A percentile compares a stretch with the other conserved stretches of the same genome.
phyloP scores from a whole-genome alignment of 2,329 filamentous ascomycete genomes.

The Gyromitra esculenta region DNA sequence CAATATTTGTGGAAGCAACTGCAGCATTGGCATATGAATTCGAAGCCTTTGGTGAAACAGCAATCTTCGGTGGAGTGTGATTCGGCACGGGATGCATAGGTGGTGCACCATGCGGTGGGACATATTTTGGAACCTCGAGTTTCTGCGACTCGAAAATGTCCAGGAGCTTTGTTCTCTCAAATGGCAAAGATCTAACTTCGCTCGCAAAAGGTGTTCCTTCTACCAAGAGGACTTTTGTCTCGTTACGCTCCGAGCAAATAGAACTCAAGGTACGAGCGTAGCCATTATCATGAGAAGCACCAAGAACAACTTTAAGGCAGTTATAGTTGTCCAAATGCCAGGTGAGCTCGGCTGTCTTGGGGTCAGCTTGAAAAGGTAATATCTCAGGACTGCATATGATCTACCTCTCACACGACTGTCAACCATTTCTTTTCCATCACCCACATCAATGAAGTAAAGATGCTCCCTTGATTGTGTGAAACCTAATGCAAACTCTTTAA shows the following conservation, averaged over 20 bases:
- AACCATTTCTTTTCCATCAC: slow-evolving; percentile 68
- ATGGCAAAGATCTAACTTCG: slow-evolving; percentile 48
- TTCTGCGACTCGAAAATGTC: slow-evolving; percentile 52
- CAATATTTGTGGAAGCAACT: slow-evolving; percentile 13
- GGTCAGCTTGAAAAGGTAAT: slow-evolving; percentile 19
- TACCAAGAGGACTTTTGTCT: slow-evolving; percentile 47
- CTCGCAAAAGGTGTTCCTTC: slow-evolving; percentile 53
- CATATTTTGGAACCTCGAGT: slow-evolving; percentile 38
- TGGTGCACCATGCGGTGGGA: slow-evolving; percentile 10
- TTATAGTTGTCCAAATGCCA: slow-evolving; percentile 68
- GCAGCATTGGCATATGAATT: slow-evolving; percentile 42
- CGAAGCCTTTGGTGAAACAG: slow-evolving; percentile 17
- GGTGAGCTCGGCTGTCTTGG: slow-evolving; percentile 55
- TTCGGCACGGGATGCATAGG: background rate
- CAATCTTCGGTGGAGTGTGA: background rate
- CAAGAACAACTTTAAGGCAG: slow-evolving; percentile 71
- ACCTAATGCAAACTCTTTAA: slow-evolving; percentile 69
- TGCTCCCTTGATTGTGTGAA: slow-evolving; percentile 69
- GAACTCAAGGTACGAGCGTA: slow-evolving; percentile 71
- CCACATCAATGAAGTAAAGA: slow-evolving; percentile 73
- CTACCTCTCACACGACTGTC: slow-evolving; percentile 71
- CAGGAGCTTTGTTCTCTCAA: slow-evolving; percentile 30
- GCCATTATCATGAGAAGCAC: slow-evolving; percentile 70
- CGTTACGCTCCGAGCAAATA: slow-evolving; percentile 63
- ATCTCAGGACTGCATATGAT: slow-evolving; percentile 37